These are phyloP conservation scores for Capronia coronata DNA, from an alignment of 2,329 filamentous ascomycete species.

Conservation along the genomic window DNA sequence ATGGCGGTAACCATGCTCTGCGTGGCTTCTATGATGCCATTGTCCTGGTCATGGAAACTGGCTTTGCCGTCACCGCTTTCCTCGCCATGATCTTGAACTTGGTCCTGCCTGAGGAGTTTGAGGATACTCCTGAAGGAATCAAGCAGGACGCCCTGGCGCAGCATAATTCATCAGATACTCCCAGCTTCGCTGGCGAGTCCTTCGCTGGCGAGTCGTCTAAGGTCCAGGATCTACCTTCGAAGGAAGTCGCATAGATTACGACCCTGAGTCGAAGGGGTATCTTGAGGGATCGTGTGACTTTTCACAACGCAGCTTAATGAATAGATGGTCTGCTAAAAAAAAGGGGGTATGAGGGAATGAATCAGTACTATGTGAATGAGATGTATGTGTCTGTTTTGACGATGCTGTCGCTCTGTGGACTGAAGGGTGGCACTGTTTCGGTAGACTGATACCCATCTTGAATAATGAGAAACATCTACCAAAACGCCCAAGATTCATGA, in stretches of 20 bases:
- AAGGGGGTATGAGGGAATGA: too few relatives aligned
- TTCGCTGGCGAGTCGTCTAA: slow-evolving; percentile 3
- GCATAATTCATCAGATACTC: slow-evolving; percentile 1
- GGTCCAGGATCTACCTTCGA: slow-evolving; percentile 9
- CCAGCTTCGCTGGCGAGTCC: not conserved
- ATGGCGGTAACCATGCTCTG: slow-evolving; percentile 59
- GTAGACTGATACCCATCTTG: not conserved
- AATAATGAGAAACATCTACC: too few relatives aligned
- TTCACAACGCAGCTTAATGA: not conserved
- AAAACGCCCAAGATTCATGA: too few relatives aligned
- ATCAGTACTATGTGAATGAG: too few relatives aligned
- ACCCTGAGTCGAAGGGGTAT: too few relatives aligned
- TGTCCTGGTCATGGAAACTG: slow-evolving; percentile 62
- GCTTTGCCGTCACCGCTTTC: slow-evolving; percentile 59
- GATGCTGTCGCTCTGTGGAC: not conserved
- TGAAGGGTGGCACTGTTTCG: not conserved
- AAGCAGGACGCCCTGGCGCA: slow-evolving; percentile 19
- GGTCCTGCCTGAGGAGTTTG: slow-evolving; percentile 65
- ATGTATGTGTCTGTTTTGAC: not conserved
- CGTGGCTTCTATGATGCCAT: slow-evolving; percentile 51
- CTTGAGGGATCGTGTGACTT: not conserved
- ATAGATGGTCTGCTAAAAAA: not conserved
- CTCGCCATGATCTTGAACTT: slow-evolving; percentile 69
- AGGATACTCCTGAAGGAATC: slow-evolving; percentile 47
- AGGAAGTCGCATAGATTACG: slow-evolving; percentile 16